These are phyloP conservation scores for Stevia rebaudiana DNA, from an alignment of 140 eudicot species.

Conservation along the genomic window DNA sequence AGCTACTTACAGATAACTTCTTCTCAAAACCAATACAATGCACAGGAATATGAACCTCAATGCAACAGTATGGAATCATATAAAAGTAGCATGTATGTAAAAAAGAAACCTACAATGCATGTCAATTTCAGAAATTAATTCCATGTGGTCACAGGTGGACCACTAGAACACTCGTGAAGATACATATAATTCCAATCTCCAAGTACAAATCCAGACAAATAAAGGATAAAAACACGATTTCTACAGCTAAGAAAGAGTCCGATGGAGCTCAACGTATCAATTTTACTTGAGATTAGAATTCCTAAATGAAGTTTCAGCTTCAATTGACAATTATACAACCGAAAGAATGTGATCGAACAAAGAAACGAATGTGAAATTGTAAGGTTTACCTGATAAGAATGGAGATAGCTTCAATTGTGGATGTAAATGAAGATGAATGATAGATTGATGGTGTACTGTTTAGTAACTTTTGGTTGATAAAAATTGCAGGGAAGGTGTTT, in stretches of 20 bases:
- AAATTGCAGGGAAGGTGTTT: slow-evolving; percentile 21
- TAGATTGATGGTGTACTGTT: background rate
- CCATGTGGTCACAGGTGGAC: slow-evolving; percentile 21
- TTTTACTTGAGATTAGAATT: background rate
- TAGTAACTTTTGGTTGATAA: slow-evolving; percentile 14
- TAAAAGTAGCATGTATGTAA: background rate
- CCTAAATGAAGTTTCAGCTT: background rate
- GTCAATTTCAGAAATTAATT: background rate
- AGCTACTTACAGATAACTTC: background rate
- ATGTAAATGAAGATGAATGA: background rate
- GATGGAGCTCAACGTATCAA: background rate
- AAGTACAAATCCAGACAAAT: slow-evolving; percentile 16
- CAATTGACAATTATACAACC: background rate
- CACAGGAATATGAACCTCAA: background rate
- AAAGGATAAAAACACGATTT: slow-evolving; percentile 10
- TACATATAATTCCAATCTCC: slow-evolving; percentile 17
- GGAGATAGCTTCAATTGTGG: background rate
- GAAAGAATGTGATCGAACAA: background rate
- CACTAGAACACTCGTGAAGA: slow-evolving; percentile 22
- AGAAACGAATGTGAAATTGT: background rate
- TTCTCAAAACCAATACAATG: background rate
- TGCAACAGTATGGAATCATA: background rate
- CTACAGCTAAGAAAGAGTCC: background rate
- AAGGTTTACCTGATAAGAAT: background rate
- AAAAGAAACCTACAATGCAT: slow-evolving; percentile 16